phyloP scores from a whole-genome alignment of 2,329 filamentous ascomycete species.

The Alternaria angustiovoidea region DNA sequence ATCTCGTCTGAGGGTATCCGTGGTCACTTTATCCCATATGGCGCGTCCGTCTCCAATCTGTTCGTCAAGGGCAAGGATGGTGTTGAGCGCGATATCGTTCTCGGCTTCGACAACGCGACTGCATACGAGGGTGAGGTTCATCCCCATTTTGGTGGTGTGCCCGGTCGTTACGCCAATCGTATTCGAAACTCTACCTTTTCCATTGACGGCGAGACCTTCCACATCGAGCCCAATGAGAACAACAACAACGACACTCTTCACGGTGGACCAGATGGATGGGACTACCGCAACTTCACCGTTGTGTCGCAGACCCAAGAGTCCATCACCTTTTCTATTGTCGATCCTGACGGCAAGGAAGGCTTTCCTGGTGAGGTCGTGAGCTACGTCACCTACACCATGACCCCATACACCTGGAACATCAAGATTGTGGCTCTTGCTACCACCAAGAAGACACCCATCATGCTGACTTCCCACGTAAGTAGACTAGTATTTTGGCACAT shows the following conservation, averaged over 20 bases:
- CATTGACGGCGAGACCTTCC: constrained; percentile 69
- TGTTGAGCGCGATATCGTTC: constrained; percentile 73
- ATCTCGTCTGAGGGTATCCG: constrained; percentile 72
- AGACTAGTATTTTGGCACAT: not conserved
- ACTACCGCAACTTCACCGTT: constrained; percentile 79
- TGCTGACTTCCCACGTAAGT: constrained; percentile 75
- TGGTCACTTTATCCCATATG: constrained; percentile 76
- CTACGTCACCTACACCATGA: constrained; percentile 76
- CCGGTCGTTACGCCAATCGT: constrained; percentile 81
- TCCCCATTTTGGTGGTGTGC: constrained; percentile 75
- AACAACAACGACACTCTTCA: constrained; percentile 69
- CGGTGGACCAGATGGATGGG: constrained; percentile 76
- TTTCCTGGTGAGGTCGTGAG: constrained; percentile 81
- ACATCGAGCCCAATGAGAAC: constrained; percentile 67
- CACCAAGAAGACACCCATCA: constrained; percentile 81
- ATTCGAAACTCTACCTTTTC: constrained; percentile 79
- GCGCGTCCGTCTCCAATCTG: constrained; percentile 75
- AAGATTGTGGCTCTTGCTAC: constrained; percentile 75
- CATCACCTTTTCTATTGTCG: constrained; percentile 79
- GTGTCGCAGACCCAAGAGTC: constrained; percentile 70
- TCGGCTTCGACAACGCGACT: constrained; percentile 78
- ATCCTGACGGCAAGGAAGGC: constrained; percentile 75
- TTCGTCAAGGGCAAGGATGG: constrained; percentile 74
- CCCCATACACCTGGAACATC: constrained; percentile 72
- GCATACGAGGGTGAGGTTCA: constrained; percentile 74